phyloP scores from a whole-genome alignment of 805 yeast genomes.

The Metschnikowia similis region DNA sequence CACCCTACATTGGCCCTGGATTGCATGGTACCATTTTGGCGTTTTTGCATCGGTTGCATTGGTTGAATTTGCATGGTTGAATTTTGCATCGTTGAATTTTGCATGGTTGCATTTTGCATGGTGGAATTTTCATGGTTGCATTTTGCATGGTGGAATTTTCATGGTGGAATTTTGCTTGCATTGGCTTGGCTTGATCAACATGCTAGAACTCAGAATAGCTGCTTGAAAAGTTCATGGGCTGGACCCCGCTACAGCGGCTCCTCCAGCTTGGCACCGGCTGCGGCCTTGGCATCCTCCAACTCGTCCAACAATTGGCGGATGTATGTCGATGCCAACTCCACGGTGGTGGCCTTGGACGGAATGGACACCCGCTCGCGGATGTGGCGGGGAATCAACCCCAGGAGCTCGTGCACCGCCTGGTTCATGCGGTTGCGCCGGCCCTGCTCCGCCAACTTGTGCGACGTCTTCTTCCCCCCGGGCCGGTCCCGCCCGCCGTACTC shows the following conservation, averaged over 20 bases:
- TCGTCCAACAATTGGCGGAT: slow-evolving; percentile 41
- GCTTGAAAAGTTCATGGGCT: no score
- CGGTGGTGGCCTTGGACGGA: slow-evolving; percentile 92
- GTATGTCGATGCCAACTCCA: slow-evolving; percentile 77
- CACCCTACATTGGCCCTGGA: no score
- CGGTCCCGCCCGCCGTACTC: slow-evolving; percentile 18
- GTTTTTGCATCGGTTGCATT: no score
- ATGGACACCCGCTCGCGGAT: slow-evolving; percentile 54
- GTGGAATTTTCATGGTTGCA: no score
- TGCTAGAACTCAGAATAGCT: no score
- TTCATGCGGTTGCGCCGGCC: slow-evolving; percentile 94
- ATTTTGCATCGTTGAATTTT: no score
- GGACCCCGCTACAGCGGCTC: neutral
- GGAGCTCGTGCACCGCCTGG: slow-evolving; percentile 73
- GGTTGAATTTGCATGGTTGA: no score
- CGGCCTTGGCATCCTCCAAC: slow-evolving; percentile 18
- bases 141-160: no score
- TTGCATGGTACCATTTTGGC: no score
- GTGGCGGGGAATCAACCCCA: slow-evolving; percentile 59
- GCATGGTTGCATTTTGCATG: no score
- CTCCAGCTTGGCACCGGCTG: neutral
- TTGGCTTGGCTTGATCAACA: no score
- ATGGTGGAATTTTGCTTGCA: no score
- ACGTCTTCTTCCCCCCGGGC: slow-evolving; percentile 54
- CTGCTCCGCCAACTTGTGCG: slow-evolving; percentile 92